These are phyloP conservation scores for Plasmopara viticola DNA, from an alignment of 352 stramenopile genomes.

Conservation along the genomic window DNA sequence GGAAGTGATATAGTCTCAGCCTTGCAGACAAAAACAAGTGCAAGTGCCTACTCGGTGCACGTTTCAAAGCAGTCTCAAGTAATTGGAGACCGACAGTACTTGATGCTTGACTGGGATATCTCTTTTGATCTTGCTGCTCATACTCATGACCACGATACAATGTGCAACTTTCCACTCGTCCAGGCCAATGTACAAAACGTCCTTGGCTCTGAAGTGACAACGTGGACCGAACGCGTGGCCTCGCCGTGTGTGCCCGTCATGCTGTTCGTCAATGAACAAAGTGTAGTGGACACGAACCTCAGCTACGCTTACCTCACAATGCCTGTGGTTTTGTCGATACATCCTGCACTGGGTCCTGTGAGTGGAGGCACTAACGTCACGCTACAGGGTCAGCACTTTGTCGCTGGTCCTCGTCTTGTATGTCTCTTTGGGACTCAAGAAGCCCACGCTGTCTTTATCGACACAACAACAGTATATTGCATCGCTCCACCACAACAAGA, in stretches of 20 bases:
- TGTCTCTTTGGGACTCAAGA: slow-evolving; percentile 39
- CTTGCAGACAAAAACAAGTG: background rate
- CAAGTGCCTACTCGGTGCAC: background rate
- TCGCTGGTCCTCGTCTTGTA: slow-evolving; percentile 20
- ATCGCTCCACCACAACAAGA: slow-evolving; percentile 20
- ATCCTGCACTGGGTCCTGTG: slow-evolving; percentile 19
- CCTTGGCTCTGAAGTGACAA: slow-evolving; percentile 22
- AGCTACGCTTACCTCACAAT: slow-evolving; percentile 15
- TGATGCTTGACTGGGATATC: background rate
- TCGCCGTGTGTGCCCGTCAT: slow-evolving; percentile 15
- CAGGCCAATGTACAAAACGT: slow-evolving; percentile 11
- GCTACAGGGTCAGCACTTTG: slow-evolving; percentile 28
- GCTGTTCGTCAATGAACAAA: slow-evolving; percentile 26
- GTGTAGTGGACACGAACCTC: slow-evolving; percentile 12
- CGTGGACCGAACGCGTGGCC: slow-evolving; percentile 8
- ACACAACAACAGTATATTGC: slow-evolving; percentile 20
- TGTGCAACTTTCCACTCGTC: slow-evolving; percentile 1
- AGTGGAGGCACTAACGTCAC: slow-evolving; percentile 36
- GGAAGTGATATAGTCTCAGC: background rate
- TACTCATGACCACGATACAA: background rate
- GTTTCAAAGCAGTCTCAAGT: slow-evolving; percentile 1
- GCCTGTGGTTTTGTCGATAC: slow-evolving; percentile 23
- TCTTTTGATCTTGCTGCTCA: slow-evolving; percentile 2
- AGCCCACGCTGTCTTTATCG: slow-evolving; percentile 24
- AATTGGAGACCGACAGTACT: background rate